Base-by-base conservation (phyloP, 495 filamentous ascomycete species). In the Acidiella bohemica region DNA sequence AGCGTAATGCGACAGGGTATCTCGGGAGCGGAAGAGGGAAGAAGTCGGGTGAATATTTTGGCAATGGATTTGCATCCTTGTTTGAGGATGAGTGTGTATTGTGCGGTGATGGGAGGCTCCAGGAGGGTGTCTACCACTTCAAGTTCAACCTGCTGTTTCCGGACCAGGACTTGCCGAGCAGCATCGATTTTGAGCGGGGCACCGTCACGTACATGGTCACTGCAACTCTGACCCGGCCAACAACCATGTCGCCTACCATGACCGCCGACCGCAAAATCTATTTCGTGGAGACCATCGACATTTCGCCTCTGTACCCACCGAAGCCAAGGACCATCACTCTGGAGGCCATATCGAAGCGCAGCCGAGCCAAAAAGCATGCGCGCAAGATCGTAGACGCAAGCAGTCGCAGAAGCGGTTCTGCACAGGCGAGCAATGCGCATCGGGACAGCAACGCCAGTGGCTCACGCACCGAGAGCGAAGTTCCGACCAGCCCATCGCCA, bases 151-250 rank as follows among this genome's bases (percentile, higher is more conserved):
- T 94, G 54, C 66, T 78, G 23, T 72, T 81, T 41, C 85, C 92
- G 9, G 65, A 70, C n/a, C 76, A 80, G 49, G 71, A 76, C 7
- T 65, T 96, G 32, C 90, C 90, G 13, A 93, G 81, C 59, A 93
- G 87, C 59, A 84, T 97, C 52, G 86, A 90, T 62, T 97, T 97
- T 58, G 92, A 97, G 64, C 76, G 86, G 49, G 90, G 92, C 16
- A 84, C 82, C 11, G 84, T 97, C 51, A 79, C 79, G 6, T 97
- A 96, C 62, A 74, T 83, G 60, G 71, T 96, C 52, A 82, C 81
- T 13, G 77, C 88, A 30, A 95, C 85, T 19, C 54, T 96, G 32
- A 97, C 92, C 7, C 76, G 84, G 36, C 90, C 92, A 5, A 87
- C 81, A 0, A 80, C 87, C 11, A 85, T 94, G 42, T 73, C 81